Base-by-base conservation (phyloP, 2,329 filamentous ascomycete species). In the Ascochyta lentis region DNA sequence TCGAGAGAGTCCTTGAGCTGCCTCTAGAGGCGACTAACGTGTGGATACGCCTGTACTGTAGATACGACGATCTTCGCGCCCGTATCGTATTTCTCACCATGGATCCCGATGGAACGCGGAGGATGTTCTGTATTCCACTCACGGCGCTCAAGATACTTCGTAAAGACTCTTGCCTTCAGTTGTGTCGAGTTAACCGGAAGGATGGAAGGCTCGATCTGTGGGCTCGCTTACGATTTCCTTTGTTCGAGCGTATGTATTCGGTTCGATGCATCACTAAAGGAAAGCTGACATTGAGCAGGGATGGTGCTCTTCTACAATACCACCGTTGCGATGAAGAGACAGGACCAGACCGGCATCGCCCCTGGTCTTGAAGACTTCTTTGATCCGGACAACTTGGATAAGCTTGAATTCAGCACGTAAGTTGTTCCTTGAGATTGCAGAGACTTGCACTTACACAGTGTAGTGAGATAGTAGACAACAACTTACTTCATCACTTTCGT, bases 241-340 rank as follows among this genome's bases (percentile, higher is more conserved):
- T 80, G 4, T 81, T 84, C 52, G 84, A 87, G 69, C 76, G 83
- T 83, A 74, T 47, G 72, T 63, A 27, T 37, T 19, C 10, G 22
- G 8, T 7, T 22, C 4, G 9, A 22, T 2, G n/a, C 3, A 22
- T 31, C n/a, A 40, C 16, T 1, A 4, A 22, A 16, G 24, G 39
- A 34, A 50, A 33, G 41, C 59, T 64, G 31, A 67, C 26, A 72
- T 66, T 15, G 27, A 5, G 4, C 41, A 84, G 81, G 78, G 43
- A 81, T 86, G 79, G 81, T 84, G 3, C 66, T 84, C 1, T 86
- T 86, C 69, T 84, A 83, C 66, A 82, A 79, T 58, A 81, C 81
- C 0, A 81, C 85, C 51, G 69, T 86, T 9, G 83, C 84, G 0
- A 79, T 87, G 71, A 85, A 86, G 58, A 78, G 79, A 8, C 84